Evolutionary conservation across 83 land plant species (phyloP), one percentile per base, ranked within the genome.

Genomic region (Picea abies): DNA sequence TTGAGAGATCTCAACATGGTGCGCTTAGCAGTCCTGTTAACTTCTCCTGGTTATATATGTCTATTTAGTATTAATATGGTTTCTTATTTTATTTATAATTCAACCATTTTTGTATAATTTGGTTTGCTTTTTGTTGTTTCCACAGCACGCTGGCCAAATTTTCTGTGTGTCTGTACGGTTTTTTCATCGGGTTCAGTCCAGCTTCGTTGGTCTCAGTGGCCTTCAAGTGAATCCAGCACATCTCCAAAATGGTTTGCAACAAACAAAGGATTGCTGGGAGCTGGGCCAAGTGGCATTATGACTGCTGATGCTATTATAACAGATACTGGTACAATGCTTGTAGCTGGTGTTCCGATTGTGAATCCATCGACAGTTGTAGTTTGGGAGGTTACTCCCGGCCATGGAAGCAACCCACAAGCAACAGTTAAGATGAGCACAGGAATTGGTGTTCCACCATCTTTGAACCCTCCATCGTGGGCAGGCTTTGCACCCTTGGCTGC

Each of bases 321-420:
- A 58, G 97, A 98, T 16, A 80, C 95, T 52, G 99, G 99, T 19
- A 85, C 91, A 56, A 68, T 98, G 91, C 97, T 93, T 85, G 94
- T 98, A 26, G 99, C 99, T 12, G 99, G 97, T 39, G 99, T 92
- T 81, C 99, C 99, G 22, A 92, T 98, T 80, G 99, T 94, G 39
- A 96, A 98, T 79, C 99, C 99, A 41, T 98, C 99, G 12, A 98
- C 99, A 67, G 93, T 98, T 85, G 99, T 98, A 76, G 95, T 98
- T 26, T 98, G 99, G 99, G 99, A 98, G 85, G 98, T 98, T 47
- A 93, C 87, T 37, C 90, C 99, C 32, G 92, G 92, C 26, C 89
- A 88, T 79, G 96, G 92, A 63, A 91, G 80, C 85, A 93, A 82
- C 47, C 88, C 89, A 64, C 99, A 94, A 69, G 90, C 88, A 16